These are phyloP conservation scores for Deinandra increscens DNA, from an alignment of 129 eudicot genomes.

Conservation along the genomic window DNA sequence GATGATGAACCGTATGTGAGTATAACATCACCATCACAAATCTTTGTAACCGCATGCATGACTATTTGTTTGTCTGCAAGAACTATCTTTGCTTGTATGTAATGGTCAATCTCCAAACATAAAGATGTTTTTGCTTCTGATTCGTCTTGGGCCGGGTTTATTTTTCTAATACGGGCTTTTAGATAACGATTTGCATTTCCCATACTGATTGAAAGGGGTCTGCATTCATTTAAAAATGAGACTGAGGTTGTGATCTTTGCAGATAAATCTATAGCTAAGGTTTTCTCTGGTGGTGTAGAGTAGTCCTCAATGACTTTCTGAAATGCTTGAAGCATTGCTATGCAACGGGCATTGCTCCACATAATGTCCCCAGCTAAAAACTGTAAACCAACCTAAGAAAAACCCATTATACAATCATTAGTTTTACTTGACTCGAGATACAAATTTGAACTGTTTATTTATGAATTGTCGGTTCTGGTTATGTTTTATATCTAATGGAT, in stretches of 20 bases:
- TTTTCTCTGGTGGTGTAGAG: slow-evolving; percentile 69
- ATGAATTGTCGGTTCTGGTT: neutral
- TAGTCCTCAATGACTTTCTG: slow-evolving; percentile 70
- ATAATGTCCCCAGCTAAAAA: slow-evolving; percentile 67
- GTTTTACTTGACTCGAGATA: neutral
- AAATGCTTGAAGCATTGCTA: slow-evolving; percentile 88
- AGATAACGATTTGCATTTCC: slow-evolving; percentile 86
- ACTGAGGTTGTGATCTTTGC: slow-evolving; percentile 69
- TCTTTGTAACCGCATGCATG: slow-evolving; percentile 69
- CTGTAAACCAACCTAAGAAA: slow-evolving; percentile 71
- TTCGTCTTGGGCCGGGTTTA: slow-evolving; percentile 54
- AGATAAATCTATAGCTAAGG: slow-evolving; percentile 65
- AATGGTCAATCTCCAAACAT: slow-evolving; percentile 59
- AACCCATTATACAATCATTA: slow-evolving; percentile 12
- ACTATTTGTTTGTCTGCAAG: slow-evolving; percentile 74
- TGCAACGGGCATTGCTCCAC: slow-evolving; percentile 79
- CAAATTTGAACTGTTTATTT: neutral
- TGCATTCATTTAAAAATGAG: slow-evolving; percentile 73
- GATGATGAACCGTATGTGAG: slow-evolving; percentile 86
- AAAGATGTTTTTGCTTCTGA: slow-evolving; percentile 67
- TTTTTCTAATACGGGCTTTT: slow-evolving; percentile 58
- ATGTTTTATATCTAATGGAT: neutral
- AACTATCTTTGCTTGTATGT: slow-evolving; percentile 66
- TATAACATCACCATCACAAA: slow-evolving; percentile 84
- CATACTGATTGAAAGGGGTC: slow-evolving; percentile 94